A percentile compares a stretch with the other conserved stretches of the same genome.
Conservation (phyloP, 2,329 filamentous ascomycete species). For the Venturia carpophila region DNA sequence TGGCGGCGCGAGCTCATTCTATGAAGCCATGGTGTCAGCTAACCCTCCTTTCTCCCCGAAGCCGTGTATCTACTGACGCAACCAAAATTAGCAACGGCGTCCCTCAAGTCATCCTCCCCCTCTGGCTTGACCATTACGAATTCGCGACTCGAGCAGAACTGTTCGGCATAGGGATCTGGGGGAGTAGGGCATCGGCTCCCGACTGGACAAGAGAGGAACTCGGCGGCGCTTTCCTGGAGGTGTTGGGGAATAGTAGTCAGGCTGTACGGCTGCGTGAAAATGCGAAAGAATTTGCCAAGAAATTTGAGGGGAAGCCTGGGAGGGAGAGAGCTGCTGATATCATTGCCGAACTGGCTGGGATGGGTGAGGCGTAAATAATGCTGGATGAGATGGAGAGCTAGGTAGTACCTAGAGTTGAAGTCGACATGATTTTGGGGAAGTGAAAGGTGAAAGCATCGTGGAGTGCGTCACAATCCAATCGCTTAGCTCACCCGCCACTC, state of each 20-base stretch:
- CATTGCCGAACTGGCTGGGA: not conserved
- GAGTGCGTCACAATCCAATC: too few species aligned
- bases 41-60: not conserved
- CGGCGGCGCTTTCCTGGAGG: not conserved
- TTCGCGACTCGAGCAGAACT: conserved; percentile 38
- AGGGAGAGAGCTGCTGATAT: conserved; percentile 6
- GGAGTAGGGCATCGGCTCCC: conserved; percentile 7
- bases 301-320: conserved; percentile 10
- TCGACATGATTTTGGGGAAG: too few species aligned
- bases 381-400: not conserved
- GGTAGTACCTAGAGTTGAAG: not conserved
- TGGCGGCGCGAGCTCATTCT: conserved; percentile 37
- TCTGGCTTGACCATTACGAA: conserved; percentile 42
- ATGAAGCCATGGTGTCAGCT: conserved; percentile 32
- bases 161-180: conserved; percentile 30
- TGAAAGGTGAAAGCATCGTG: too few species aligned
- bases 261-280: not conserved
- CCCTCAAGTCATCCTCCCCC: conserved; percentile 40
- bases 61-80: not conserved
- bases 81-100: conserved; percentile 33
- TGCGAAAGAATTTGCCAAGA: not conserved
- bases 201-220: conserved; percentile 2
- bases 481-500: too few species aligned
- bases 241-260: not conserved
- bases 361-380: not conserved